Conservation (phyloP, 768 basidiomycete genomes). For the Hortiboletus flavorubellus region DNA sequence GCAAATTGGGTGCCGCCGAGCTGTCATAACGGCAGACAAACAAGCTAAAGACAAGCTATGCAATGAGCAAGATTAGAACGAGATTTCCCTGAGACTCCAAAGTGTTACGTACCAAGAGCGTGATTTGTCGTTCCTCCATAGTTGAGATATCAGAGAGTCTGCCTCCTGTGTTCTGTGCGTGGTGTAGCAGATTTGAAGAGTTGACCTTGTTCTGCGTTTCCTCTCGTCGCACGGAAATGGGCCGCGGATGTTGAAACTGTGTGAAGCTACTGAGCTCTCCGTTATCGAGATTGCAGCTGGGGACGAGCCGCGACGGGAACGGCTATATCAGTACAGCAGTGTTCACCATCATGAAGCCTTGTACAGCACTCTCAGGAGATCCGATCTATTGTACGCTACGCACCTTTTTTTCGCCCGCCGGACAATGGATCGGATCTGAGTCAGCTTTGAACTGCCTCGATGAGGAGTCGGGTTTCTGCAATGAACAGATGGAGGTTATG, state of each 20-base stretch:
- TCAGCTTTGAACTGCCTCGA: neutral
- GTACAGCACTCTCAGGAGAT: conserved; percentile 9
- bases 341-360: conserved; percentile 1
- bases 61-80: neutral
- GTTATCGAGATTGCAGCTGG: conserved; percentile 1
- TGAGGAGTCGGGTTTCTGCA: conserved; percentile 10
- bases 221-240: neutral
- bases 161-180: neutral
- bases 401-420: conserved; percentile 1
- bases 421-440: conserved; percentile 14
- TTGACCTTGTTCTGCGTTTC: neutral
- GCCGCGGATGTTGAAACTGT: conserved; percentile 9
- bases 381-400: conserved; percentile 8
- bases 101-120: neutral
- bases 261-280: neutral
- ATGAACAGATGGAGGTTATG: conserved; percentile 8
- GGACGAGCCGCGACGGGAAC: conserved; percentile 20
- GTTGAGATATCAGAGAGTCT: neutral
- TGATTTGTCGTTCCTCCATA: neutral
- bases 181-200: neutral
- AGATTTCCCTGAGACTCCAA: neutral
- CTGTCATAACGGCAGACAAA: conserved; percentile 8
- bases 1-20: neutral
- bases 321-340: conserved; percentile 5
- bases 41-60: neutral